Percentiles rank a stretch among this genome's conserved stretches.
phyloP scores from a whole-genome alignment of 495 filamentous ascomycete genomes.

The Penicillium cataractarum region DNA sequence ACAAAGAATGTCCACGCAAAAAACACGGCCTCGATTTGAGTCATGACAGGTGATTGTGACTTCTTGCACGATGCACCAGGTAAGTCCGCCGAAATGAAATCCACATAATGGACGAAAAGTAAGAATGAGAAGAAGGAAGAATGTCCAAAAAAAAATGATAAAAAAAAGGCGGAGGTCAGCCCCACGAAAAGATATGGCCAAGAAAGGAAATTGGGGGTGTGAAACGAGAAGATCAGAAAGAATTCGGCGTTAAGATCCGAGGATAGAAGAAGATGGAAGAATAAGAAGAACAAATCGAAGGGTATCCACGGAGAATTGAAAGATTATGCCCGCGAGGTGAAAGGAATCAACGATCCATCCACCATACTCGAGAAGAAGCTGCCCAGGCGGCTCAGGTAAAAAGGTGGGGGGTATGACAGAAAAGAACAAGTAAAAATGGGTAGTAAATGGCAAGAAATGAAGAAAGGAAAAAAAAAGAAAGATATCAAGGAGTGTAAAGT shows the following conservation, averaged over 20 bases:
- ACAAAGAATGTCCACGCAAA: conserved; percentile 10
- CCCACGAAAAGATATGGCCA: conserved; percentile 18
- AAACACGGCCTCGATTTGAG: conserved; percentile 23
- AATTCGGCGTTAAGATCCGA: conserved; percentile 9
- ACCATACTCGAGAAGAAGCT: conserved; percentile 31
- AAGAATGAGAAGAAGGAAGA: conserved; percentile 21
- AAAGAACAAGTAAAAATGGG: conserved; percentile 9
- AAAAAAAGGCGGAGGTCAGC: conserved; percentile 19
- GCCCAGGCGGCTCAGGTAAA: conserved; percentile 33
- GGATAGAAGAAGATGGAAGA: conserved; percentile 12
- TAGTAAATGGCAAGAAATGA: conserved; percentile 13
- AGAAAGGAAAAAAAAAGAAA: conserved; percentile 17
- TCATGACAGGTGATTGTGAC: conserved; percentile 25
- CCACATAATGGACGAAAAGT: conserved; percentile 3
- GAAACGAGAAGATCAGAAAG: conserved; percentile 14
- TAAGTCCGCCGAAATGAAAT: conserved; percentile 17
- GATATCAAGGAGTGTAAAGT: conserved; percentile 11
- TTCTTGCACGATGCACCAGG: conserved; percentile 12
- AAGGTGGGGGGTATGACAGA: conserved; percentile 4
- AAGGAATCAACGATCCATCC: conserved; percentile 7
- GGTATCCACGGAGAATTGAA: conserved; percentile 38
- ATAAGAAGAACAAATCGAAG: conserved; percentile 21
- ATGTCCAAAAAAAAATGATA: conserved; percentile 23
- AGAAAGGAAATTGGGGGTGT: conserved; percentile 8
- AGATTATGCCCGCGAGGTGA: conserved; percentile 29